A percentile compares a stretch with the other conserved stretches of the same genome.
These are phyloP conservation scores for Sporothrix schenckii DNA, from an alignment of 2,329 filamentous ascomycete genomes.

Conservation along the genomic window DNA sequence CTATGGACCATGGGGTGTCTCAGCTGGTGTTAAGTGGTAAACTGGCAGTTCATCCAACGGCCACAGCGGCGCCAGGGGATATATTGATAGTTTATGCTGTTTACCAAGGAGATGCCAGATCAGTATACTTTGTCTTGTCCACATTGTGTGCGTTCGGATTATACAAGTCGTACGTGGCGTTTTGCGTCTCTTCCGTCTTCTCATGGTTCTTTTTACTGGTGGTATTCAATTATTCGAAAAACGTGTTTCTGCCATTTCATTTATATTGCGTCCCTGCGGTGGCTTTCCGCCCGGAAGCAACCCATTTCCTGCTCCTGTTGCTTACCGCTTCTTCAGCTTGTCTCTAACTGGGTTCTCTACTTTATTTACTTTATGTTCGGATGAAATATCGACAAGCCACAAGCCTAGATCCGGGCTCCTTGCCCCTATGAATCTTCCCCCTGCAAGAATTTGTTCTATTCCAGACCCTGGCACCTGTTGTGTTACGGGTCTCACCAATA, in stretches of 20 bases:
- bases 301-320: background rate
- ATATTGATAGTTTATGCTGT: background rate
- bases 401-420: background rate
- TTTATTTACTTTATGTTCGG: background rate
- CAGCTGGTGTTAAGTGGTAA: background rate
- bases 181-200: too few species aligned
- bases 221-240: background rate
- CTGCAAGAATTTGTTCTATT: conserved; percentile 8
- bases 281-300: background rate
- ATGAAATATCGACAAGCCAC: conserved; percentile 12
- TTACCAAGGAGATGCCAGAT: background rate
- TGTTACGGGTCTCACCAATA: conserved; percentile 19
- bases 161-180: too few species aligned
- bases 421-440: background rate
- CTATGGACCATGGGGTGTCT: background rate
- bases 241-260: background rate
- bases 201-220: background rate
- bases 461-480: background rate
- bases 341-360: background rate
- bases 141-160: too few species aligned
- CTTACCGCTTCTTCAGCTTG: conserved; percentile 5
- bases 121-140: conserved; percentile 1
- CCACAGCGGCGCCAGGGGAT: background rate
- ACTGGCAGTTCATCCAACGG: conserved; percentile 2
- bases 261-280: background rate